phyloP scores from a whole-genome alignment of 768 basidiomycete species.

The Leucocoprinus sp. region DNA sequence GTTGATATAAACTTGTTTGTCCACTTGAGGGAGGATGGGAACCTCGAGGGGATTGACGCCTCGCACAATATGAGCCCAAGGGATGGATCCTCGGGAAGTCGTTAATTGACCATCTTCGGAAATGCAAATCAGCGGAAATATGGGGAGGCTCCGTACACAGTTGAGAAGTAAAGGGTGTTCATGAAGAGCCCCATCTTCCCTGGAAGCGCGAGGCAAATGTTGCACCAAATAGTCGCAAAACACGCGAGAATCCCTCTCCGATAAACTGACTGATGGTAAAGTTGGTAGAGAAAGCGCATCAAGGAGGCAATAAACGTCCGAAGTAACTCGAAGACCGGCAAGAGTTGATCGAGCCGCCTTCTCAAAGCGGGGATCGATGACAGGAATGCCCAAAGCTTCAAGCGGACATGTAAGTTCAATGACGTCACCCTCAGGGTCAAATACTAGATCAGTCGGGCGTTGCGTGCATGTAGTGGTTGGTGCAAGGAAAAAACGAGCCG shows the following conservation, averaged over 20 bases:
- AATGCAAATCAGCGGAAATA: conserved; percentile 22
- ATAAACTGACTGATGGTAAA: neutral
- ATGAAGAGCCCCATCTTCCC: conserved; percentile 5
- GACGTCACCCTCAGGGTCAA: conserved; percentile 14
- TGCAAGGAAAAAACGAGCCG: conserved; percentile 18
- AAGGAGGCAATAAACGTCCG: conserved; percentile 22
- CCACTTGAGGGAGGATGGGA: conserved; percentile 1
- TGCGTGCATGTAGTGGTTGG: conserved; percentile 25
- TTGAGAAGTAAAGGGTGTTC: conserved; percentile 4
- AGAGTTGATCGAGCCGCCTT: conserved; percentile 11
- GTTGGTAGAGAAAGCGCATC: conserved; percentile 16
- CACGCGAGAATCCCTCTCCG: neutral
- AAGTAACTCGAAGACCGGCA: neutral
- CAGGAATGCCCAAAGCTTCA: conserved; percentile 22
- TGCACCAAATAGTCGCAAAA: conserved; percentile 6
- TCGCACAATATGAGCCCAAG: neutral
- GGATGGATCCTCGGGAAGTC: neutral
- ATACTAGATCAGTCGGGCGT: conserved; percentile 20
- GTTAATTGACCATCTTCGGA: conserved; percentile 1
- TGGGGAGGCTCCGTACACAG: conserved; percentile 17
- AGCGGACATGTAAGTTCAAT: conserved; percentile 16
- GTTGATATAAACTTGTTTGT: neutral
- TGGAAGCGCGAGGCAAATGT: conserved; percentile 4
- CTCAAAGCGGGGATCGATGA: conserved; percentile 24
- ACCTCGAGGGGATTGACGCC: conserved; percentile 1